Evolutionary conservation across 495 filamentous ascomycete genomes (phyloP).

Genomic region (Achaetomiella virescens): DNA sequence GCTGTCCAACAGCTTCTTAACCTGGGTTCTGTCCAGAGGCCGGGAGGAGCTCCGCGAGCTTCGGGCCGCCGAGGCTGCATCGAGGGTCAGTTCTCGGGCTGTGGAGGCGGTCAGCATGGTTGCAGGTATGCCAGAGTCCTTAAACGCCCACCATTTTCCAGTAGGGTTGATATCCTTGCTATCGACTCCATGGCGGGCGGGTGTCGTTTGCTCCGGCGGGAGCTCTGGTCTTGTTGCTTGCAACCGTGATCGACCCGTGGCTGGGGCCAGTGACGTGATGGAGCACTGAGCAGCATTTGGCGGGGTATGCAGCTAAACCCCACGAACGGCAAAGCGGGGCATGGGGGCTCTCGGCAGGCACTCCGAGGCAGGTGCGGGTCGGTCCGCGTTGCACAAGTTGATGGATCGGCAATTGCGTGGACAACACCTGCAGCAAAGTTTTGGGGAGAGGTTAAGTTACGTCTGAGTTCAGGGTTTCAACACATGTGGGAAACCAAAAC

Average conservation of each 20-base stretch:
- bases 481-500: background rate
- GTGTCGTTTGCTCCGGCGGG: background rate
- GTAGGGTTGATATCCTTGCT: constrained; percentile 81
- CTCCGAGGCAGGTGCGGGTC: constrained; percentile 16
- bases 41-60: constrained; percentile 44
- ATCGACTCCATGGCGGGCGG: constrained; percentile 74
- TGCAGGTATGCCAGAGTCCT: background rate
- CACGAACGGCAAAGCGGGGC: constrained; percentile 12
- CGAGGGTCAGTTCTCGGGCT: constrained; percentile 94
- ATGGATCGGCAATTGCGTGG: constrained; percentile 1
- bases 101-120: constrained; percentile 14
- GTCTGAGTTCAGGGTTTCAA: background rate
- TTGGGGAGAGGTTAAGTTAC: too few species aligned
- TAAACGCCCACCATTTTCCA: constrained; percentile 71
- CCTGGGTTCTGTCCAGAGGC: constrained; percentile 54
- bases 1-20: constrained; percentile 92
- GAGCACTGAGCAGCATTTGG: constrained; percentile 3
- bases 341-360: background rate
- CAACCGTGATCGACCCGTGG: background rate
- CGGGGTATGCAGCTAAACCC: constrained; percentile 29
- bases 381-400: constrained; percentile 6
- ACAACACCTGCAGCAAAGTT: too few species aligned
- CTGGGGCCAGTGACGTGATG: constrained; percentile 36
- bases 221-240: background rate
- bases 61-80: constrained; percentile 80